phyloP scores from a whole-genome alignment of 2,329 filamentous ascomycete genomes.

The Talaromyces islandicus region DNA sequence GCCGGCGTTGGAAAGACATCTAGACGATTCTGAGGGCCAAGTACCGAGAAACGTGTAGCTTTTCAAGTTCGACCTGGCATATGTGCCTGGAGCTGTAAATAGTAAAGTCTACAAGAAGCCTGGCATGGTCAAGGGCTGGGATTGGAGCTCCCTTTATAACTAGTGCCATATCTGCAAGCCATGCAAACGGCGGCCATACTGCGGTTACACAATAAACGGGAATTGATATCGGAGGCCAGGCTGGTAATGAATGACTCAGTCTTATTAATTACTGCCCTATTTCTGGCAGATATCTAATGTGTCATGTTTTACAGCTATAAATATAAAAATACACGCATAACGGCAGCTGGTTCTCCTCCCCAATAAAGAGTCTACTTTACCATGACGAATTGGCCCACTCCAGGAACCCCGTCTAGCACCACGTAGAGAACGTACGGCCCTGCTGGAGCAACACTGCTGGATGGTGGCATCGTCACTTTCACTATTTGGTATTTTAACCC shows the following conservation, averaged over 20 bases:
- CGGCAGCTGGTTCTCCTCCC: not conserved
- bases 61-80: not conserved
- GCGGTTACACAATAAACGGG: not conserved
- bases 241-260: not conserved
- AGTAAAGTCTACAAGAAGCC: not conserved
- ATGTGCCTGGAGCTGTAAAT: not conserved
- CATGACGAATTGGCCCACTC: constrained; percentile 46
- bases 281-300: not conserved
- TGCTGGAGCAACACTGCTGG: constrained; percentile 50
- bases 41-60: not conserved
- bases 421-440: constrained; percentile 58
- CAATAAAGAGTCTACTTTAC: constrained; percentile 12
- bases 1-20: not conserved
- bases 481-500: constrained; percentile 40
- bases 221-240: not conserved
- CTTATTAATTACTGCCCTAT: not conserved
- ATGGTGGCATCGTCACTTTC: constrained; percentile 50
- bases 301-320: not conserved
- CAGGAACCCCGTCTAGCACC: constrained; percentile 50
- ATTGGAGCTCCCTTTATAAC: not conserved
- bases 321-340: not conserved
- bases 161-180: no score
- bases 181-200: not conserved
- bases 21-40: not conserved
- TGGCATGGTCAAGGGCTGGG: not conserved